Evolutionary conservation across 1,284 basidiomycete species (phyloP).

Genomic region (Trametes pubescens): DNA sequence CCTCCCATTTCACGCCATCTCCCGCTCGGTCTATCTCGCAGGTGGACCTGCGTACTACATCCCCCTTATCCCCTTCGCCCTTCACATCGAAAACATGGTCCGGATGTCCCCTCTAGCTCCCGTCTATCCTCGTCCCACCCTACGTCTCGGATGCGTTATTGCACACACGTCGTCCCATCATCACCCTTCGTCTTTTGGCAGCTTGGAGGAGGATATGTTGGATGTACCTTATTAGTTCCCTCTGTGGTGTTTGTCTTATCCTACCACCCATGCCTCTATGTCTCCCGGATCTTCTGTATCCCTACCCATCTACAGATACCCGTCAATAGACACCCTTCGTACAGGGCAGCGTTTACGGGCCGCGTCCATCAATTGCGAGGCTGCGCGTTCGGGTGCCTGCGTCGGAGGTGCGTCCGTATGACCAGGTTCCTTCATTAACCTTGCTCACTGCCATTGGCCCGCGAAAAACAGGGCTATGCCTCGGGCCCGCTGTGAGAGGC

Average conservation of each 20-base stretch:
- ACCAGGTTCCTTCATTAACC: background rate
- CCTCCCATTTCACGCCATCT: background rate
- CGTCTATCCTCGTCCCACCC: background rate
- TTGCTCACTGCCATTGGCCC: slow-evolving; percentile 13
- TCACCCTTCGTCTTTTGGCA: background rate
- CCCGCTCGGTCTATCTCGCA: slow-evolving; percentile 1
- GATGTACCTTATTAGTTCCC: slow-evolving; percentile 23
- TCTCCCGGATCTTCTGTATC: slow-evolving; percentile 14
- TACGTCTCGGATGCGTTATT: background rate
- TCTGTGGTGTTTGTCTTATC: slow-evolving; percentile 18
- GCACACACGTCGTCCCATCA: background rate
- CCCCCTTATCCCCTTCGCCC: background rate
- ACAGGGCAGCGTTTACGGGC: background rate
- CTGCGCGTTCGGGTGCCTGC: slow-evolving; percentile 2
- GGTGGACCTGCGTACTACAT: background rate
- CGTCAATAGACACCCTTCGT: slow-evolving; percentile 4
- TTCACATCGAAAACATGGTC: background rate
- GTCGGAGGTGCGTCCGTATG: slow-evolving; percentile 9
- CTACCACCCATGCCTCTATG: slow-evolving; percentile 18
- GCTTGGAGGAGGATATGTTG: slow-evolving; percentile 2
- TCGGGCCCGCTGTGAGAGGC: slow-evolving; percentile 13
- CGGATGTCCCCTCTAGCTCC: background rate
- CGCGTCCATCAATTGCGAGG: background rate
- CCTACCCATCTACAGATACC: slow-evolving; percentile 8
- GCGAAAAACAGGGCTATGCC: slow-evolving; percentile 9